Evolutionary conservation across 164 flowering plant species (phyloP).

Genomic region (Chimonanthus praecox): DNA sequence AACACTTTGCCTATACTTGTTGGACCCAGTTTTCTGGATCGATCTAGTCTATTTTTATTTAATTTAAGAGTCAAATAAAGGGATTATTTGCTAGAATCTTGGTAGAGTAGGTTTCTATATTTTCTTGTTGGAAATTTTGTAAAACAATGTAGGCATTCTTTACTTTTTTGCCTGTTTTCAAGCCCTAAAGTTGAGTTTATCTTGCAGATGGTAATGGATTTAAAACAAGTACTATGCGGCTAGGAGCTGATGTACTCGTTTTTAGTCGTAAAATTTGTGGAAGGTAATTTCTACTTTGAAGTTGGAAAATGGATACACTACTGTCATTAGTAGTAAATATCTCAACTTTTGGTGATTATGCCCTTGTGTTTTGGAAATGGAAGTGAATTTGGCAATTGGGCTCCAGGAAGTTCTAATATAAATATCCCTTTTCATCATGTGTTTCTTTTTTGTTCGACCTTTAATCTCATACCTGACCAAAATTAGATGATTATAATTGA

Average conservation of each 20-base stretch:
- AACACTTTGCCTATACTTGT: too few species aligned
- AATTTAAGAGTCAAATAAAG: too few species aligned
- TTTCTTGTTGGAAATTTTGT: too few species aligned
- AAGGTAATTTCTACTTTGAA: slow-evolving; percentile 5
- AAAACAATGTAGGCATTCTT: neutral
- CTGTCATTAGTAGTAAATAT: neutral
- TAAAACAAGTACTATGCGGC: slow-evolving; percentile 93
- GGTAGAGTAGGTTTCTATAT: too few species aligned
- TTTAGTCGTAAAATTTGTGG: slow-evolving; percentile 45
- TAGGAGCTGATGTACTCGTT: slow-evolving; percentile 89
- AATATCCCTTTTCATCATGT: too few species aligned
- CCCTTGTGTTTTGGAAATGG: neutral
- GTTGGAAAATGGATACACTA: neutral
- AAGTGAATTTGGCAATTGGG: neutral
- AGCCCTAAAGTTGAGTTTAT: neutral
- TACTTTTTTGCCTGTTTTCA: neutral
- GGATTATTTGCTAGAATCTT: too few species aligned
- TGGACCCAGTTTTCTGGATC: too few species aligned
- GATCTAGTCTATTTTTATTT: too few species aligned
- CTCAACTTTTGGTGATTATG: neutral
- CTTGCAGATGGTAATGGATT: slow-evolving; percentile 94
- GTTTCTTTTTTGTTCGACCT: neutral
- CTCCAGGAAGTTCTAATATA: neutral
- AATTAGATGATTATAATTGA: too few species aligned
- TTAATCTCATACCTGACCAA: too few species aligned